Base-by-base conservation (phyloP, 805 yeast genomes). In the Spathaspora girioi region DNA sequence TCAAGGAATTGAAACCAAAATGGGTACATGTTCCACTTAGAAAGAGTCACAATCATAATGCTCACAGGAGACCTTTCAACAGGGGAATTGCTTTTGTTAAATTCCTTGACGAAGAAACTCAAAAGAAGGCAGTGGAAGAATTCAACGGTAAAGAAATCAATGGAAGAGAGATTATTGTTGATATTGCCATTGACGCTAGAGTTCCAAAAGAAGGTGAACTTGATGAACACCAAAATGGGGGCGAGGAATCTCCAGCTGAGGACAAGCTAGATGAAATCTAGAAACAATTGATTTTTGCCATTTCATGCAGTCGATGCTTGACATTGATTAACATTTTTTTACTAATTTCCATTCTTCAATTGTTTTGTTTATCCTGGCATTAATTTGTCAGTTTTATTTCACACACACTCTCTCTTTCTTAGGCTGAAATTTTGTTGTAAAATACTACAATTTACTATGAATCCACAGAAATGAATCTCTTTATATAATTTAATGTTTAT, bases 21-120 rank as follows among this genome's bases (percentile, higher is more conserved):
- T 80, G 82, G 81, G 77, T 82, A 47, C 80, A 80, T 52, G 81
- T 86, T 20, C 89, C 90, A 50, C 67, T 73, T 46, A 75, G 78
- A 56, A 71, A 67, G 41, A 65, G 61, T 47, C 67, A 66, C 48
- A 70, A 71, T 60, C 68, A 17, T 43, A 78, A 50, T 73, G 72
- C 59, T 75, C 69, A 38, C 68, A 71, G 51, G 79, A 80, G 46
- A 73, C 68, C 54, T 17, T 77, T 70, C 60, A 81, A 81, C 60
- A 81, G 80, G 62, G 91, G 91, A 43, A 81, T 80, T 65, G 88
- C 86, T 3, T 81, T 86, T 62, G 80, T 83, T 56, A 79, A 79
- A 56, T 82, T 85, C 57, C 75, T 80, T 47, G 70, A 77, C 52
- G 81, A 83, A 57, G 87, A 80, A 47, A 76, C 77, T 44, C 96